Evolutionary conservation across 2,329 filamentous ascomycete genomes (phyloP).

Genomic region (Alternaria angustiovoidea): DNA sequence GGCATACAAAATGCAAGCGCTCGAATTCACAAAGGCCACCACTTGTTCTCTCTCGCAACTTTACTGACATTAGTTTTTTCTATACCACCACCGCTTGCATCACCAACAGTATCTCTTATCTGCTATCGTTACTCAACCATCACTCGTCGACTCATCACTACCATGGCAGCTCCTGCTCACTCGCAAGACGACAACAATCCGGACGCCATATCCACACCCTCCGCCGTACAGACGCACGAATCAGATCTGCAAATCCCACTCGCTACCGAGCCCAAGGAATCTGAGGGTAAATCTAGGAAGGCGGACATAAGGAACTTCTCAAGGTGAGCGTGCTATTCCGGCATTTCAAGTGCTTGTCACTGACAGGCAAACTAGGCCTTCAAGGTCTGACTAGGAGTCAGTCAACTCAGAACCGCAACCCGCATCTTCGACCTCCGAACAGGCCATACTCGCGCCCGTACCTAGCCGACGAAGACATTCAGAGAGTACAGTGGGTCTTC

Average conservation of each 20-base stretch:
- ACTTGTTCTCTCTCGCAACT: neutral
- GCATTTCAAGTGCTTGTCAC: neutral
- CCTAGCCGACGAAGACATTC: neutral
- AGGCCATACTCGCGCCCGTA: neutral
- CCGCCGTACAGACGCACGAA: neutral
- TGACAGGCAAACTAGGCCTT: neutral
- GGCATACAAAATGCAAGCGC: slow-evolving; percentile 1
- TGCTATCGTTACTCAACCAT: neutral
- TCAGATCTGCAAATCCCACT: neutral
- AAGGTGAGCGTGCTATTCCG: neutral
- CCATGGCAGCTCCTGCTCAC: neutral
- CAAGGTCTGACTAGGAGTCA: slow-evolving; percentile 1
- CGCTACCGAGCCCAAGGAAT: neutral
- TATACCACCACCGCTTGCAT: neutral
- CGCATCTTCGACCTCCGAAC: neutral
- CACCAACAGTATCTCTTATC: neutral
- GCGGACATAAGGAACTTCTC: neutral
- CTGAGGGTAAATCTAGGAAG: neutral
- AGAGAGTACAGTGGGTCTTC: neutral
- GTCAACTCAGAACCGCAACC: neutral
- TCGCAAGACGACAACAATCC: neutral
- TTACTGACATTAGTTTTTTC: neutral
- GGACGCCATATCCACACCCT: neutral
- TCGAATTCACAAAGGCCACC: neutral
- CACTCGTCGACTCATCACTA: neutral